Evolutionary conservation across 257 asterid species (phyloP), one percentile per base, ranked within the genome.

Genomic region (Solanum etuberosum): DNA sequence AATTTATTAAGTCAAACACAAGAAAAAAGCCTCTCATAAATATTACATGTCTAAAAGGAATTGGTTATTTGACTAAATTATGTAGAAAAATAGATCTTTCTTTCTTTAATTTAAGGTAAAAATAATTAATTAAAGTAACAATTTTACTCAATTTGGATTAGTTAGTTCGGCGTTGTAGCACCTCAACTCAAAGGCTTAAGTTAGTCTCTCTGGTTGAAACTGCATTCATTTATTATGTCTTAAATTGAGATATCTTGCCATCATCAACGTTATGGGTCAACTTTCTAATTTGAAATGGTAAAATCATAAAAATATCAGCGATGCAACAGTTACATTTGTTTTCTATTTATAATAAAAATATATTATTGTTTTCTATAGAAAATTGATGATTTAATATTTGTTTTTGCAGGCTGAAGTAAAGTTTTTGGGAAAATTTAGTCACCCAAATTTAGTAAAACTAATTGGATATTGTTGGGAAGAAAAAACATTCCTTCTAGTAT

Each of bases 401-500:
- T 34, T 85, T 83, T 43, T 91, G 93, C 96, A 95, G 99, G 98
- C 98, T 8, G 99, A 97, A 86, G 98, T 97, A n/a, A 93, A 95
- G 87, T 95, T 94, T 86, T 85, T 97, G 90, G 99, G 99, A 42
- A 95, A 94, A 88, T 94, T 94, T 82, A 88, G 95, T 59, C 99
- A 97, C 37, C 98, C 99, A 0, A 95, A 97, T 89, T 93, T 97
- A 8, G 98, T 97, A 1, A 95, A 93, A 90, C 35, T 97, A 57
- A 43, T 95, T 67, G 99, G 99, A 3, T 97, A 97, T 70, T 97
- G 99, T 31, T 97, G 98, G 98, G 98, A 95, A 54, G 96, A 97
- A 2, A 91, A 89, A 8, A 95, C 93, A 14, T 94, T 95, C 83
- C 92, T 95, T 5, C 95, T 97, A 1, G 98, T 94, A 18, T 97